Evolutionary conservation across 1,284 basidiomycete species (phyloP).

Genomic region (Boletus austroedulis): DNA sequence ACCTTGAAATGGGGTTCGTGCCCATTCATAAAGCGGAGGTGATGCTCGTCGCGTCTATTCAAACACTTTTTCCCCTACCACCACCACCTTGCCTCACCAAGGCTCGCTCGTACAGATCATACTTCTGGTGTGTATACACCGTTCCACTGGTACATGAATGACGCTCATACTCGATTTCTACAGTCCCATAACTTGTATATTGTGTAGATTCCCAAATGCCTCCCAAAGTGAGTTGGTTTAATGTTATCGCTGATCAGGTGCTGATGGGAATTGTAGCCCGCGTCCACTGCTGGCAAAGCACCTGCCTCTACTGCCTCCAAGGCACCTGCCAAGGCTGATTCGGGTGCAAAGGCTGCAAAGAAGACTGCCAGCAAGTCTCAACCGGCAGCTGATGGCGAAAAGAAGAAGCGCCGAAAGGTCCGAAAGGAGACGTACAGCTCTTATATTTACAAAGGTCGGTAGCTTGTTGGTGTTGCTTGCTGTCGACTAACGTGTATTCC

Average conservation of each 20-base stretch:
- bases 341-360: constrained; percentile 79
- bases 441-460: constrained; percentile 87
- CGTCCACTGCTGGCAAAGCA: constrained; percentile 76
- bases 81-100: constrained; percentile 23
- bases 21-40: constrained; percentile 37
- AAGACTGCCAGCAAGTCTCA: constrained; percentile 72
- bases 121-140: constrained; percentile 26
- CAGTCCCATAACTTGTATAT: constrained; percentile 36
- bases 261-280: constrained; percentile 48
- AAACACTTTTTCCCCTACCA: constrained; percentile 31
- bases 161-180: constrained; percentile 11
- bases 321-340: constrained; percentile 72
- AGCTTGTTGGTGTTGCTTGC: constrained; percentile 29
- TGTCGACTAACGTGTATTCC: not conserved
- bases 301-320: constrained; percentile 78
- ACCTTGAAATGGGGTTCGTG: constrained; percentile 34
- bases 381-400: constrained; percentile 61
- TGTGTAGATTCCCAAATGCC: constrained; percentile 34
- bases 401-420: constrained; percentile 89
- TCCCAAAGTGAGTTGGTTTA: constrained; percentile 28
- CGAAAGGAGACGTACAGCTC: constrained; percentile 92
- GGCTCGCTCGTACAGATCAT: constrained; percentile 18
- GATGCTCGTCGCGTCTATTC: constrained; percentile 25
- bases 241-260: constrained; percentile 12
- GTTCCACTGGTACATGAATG: constrained; percentile 1